Evolutionary conservation across 192 early-diverging fungal genomes (phyloP).

Genomic region (Umbelopsis vinacea): DNA sequence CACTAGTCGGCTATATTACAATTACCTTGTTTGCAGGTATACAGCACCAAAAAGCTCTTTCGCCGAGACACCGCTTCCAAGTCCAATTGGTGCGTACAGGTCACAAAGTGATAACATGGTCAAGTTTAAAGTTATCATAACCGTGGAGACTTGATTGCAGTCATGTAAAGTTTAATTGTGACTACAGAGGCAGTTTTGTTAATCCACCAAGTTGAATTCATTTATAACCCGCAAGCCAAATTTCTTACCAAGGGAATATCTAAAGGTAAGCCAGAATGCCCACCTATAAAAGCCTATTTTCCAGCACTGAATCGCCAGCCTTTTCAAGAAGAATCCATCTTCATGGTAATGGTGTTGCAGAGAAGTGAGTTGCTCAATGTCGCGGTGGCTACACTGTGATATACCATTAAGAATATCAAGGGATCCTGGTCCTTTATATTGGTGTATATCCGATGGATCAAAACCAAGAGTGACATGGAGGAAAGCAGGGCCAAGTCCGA

Average conservation of each 20-base stretch:
- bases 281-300: neutral
- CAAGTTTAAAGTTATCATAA: too few relatives aligned
- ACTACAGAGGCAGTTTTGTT: too few relatives aligned
- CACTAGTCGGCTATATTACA: too few relatives aligned
- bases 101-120: too few relatives aligned
- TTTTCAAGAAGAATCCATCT: neutral
- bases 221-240: neutral
- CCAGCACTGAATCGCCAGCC: constrained; percentile 1
- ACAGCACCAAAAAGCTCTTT: too few relatives aligned
- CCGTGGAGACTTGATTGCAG: too few relatives aligned
- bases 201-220: neutral
- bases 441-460: constrained; percentile 27
- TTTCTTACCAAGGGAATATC: neutral
- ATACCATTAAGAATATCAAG: neutral
- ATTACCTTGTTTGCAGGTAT: too few relatives aligned
- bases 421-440: constrained; percentile 31
- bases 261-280: neutral
- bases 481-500: constrained; percentile 11
- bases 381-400: neutral
- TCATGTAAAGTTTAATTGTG: too few relatives aligned
- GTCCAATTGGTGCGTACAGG: too few relatives aligned
- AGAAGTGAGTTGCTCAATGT: neutral
- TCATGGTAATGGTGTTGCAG: neutral
- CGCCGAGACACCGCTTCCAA: too few relatives aligned
- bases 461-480: constrained; percentile 39